Conservation (phyloP, 495 filamentous ascomycete genomes). For the Aspergillus saccharolyticus region DNA sequence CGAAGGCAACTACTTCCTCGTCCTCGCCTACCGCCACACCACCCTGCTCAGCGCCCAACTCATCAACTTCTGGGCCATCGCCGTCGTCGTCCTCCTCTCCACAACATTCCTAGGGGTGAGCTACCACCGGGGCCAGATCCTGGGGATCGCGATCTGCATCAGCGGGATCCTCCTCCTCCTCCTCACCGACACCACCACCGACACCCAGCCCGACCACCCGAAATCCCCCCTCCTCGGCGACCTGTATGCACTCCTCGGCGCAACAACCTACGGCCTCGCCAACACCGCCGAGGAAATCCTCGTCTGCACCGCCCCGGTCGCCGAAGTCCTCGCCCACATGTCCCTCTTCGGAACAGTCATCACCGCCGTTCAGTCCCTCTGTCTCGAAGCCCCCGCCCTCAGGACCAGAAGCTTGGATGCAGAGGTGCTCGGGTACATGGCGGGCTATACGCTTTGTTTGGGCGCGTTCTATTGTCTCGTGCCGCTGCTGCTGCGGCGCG, state of each 20-base stretch:
- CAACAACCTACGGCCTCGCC: conserved; percentile 84
- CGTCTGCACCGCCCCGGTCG: conserved; percentile 77
- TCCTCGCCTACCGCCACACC: conserved; percentile 90
- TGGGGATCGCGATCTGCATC: conserved; percentile 84
- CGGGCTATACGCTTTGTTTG: conserved; percentile 81
- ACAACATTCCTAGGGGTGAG: conserved; percentile 78
- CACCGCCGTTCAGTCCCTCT: conserved; percentile 82
- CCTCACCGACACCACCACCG: conserved; percentile 78
- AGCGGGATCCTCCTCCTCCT: conserved; percentile 89
- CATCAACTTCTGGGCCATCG: conserved; percentile 98
- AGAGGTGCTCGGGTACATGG: conserved; percentile 70
- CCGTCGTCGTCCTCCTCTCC: conserved; percentile 82
- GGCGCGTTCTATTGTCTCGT: conserved; percentile 81
- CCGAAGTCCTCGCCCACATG: conserved; percentile 90
- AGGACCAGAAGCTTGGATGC: conserved; percentile 58
- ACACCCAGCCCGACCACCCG: conserved; percentile 58
- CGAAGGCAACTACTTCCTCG: conserved; percentile 95
- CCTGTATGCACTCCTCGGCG: conserved; percentile 81
- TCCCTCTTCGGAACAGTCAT: conserved; percentile 86
- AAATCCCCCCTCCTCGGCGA: conserved; percentile 68
- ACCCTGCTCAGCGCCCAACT: conserved; percentile 87
- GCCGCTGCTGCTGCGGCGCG: conserved; percentile 81
- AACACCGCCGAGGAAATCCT: conserved; percentile 94
- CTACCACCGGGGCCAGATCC: conserved; percentile 77
- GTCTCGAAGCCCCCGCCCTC: conserved; percentile 81